Evolutionary conservation across 2,329 filamentous ascomycete genomes (phyloP).

Genomic region (Penicillium digitatum): DNA sequence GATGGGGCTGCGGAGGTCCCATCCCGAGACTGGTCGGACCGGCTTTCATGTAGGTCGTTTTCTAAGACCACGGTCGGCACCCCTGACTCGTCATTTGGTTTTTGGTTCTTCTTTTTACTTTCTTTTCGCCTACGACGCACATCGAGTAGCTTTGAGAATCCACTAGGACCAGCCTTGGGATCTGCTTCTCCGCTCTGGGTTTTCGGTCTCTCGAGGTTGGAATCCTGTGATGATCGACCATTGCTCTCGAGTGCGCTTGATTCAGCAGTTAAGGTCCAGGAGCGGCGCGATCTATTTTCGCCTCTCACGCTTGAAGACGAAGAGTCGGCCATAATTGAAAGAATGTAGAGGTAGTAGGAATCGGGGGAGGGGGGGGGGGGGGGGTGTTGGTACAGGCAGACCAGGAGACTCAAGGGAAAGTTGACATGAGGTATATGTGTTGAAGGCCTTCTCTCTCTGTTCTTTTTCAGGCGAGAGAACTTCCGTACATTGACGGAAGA

Average conservation of each 20-base stretch:
- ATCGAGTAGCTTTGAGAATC: conserved; percentile 52
- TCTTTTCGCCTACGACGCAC: conserved; percentile 45
- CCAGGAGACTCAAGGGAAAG: background rate
- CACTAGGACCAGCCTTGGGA: conserved; percentile 41
- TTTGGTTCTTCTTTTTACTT: conserved; percentile 28
- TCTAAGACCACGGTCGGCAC: conserved; percentile 23
- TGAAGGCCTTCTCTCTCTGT: background rate
- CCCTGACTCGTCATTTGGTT: conserved; percentile 21
- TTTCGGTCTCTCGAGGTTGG: conserved; percentile 37
- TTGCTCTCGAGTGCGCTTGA: conserved; percentile 33
- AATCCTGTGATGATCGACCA: conserved; percentile 39
- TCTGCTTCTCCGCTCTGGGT: conserved; percentile 39
- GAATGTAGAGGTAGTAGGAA: background rate
- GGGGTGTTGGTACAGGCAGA: conserved; percentile 3
- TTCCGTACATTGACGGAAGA: background rate
- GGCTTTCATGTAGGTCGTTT: conserved; percentile 20
- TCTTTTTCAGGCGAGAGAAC: background rate
- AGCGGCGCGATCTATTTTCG: conserved; percentile 35
- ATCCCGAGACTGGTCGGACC: conserved; percentile 25
- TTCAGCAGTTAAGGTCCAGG: conserved; percentile 36
- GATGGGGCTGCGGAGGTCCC: conserved; percentile 24
- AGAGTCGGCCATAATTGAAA: conserved; percentile 34
- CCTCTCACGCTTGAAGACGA: conserved; percentile 36
- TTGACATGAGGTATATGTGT: background rate
- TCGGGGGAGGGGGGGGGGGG: no score